phyloP scores from a whole-genome alignment of 106 monocot species.

The Posidonia australis region DNA sequence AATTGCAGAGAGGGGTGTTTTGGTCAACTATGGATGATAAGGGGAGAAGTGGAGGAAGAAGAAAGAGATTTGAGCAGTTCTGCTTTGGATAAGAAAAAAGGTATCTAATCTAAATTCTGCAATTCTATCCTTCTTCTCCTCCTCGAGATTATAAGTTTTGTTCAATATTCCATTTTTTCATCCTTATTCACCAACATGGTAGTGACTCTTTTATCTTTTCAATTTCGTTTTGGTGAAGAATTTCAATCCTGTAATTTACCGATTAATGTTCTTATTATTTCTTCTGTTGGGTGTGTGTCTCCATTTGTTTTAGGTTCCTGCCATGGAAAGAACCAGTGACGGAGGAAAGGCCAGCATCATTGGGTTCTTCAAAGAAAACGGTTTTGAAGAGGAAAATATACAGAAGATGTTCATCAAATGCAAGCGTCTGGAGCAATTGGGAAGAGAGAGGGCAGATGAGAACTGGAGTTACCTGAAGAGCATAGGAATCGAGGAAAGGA shows the following conservation, averaged over 20 bases:
- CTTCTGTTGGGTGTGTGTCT: not conserved
- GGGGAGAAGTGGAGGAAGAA: not conserved
- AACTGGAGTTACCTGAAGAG: conserved; percentile 65
- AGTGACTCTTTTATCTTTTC: not conserved
- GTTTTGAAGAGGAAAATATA: conserved; percentile 39
- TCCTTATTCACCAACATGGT: not conserved
- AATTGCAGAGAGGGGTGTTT: not conserved
- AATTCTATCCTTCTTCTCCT: not conserved
- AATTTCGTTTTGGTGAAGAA: not conserved
- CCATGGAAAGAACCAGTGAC: conserved; percentile 19
- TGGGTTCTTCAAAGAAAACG: conserved; percentile 56
- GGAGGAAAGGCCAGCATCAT: conserved; percentile 16
- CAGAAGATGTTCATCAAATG: conserved; percentile 37
- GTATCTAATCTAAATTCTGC: not conserved
- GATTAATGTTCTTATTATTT: not conserved
- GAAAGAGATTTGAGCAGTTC: not conserved
- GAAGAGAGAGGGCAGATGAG: conserved; percentile 21
- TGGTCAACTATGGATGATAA: not conserved
- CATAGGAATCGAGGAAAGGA: conserved; percentile 69
- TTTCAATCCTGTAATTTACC: not conserved
- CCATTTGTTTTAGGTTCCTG: not conserved
- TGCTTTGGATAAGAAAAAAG: not conserved
- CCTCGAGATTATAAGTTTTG: not conserved
- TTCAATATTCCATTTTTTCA: not conserved
- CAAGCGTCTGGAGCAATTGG: conserved; percentile 29